A percentile compares a stretch with the other conserved stretches of the same genome.
Conservation (phyloP, 768 basidiomycete species). For the Leucosporidium yakuticum region DNA sequence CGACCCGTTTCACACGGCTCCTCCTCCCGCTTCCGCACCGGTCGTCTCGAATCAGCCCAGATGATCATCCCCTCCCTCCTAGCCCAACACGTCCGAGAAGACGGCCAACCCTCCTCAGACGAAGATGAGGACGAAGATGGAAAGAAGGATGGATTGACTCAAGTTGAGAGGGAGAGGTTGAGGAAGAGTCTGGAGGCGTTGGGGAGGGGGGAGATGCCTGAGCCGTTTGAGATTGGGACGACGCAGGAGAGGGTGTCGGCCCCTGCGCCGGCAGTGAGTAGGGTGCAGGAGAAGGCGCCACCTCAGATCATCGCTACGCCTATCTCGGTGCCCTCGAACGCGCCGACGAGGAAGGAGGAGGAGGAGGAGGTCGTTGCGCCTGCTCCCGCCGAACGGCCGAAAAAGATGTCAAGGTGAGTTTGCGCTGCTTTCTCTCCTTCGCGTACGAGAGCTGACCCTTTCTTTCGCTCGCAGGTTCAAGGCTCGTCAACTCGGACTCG, state of each 20-base stretch:
- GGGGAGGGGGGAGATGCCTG: constrained; percentile 1
- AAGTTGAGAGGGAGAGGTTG: constrained; percentile 14
- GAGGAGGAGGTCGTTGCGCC: constrained; percentile 4
- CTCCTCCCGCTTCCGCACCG: constrained; percentile 29
- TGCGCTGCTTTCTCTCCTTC: too few relatives aligned
- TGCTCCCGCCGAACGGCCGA: background rate
- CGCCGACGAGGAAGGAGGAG: constrained; percentile 14
- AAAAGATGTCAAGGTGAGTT: constrained; percentile 14
- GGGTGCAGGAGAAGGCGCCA: background rate
- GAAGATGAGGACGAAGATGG: background rate
- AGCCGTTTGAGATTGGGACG: constrained; percentile 10
- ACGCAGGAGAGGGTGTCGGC: background rate
- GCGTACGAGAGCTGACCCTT: background rate
- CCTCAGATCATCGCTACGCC: background rate
- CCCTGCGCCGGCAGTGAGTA: background rate
- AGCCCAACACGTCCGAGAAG: constrained; percentile 10
- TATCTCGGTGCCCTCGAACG: constrained; percentile 5
- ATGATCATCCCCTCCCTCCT: constrained; percentile 33
- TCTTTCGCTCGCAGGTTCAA: background rate
- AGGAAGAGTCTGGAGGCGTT: constrained; percentile 17
- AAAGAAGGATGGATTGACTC: background rate
- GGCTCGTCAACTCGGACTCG: constrained; percentile 4
- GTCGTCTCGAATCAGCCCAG: constrained; percentile 30
- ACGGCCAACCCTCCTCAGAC: constrained; percentile 10
- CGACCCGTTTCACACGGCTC: background rate